These are phyloP conservation scores for Metarhizium album DNA, from an alignment of 2,329 filamentous ascomycete species.

Conservation along the genomic window DNA sequence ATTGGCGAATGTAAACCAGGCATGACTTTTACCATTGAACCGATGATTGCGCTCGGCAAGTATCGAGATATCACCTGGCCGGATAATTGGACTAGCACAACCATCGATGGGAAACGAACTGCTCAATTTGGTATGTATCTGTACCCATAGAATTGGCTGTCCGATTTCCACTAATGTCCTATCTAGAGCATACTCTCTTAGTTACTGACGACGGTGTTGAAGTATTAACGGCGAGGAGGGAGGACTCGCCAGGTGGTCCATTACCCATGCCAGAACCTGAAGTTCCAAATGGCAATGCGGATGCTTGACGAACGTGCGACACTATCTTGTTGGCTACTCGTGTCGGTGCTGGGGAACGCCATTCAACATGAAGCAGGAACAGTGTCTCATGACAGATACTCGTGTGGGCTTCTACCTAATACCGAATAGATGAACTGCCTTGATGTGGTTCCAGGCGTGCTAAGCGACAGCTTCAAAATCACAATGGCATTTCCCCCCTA, in stretches of 20 bases:
- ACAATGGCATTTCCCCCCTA: too few species aligned
- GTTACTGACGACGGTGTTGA: conserved; percentile 78
- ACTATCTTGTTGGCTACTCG: background rate
- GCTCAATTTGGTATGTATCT: conserved; percentile 73
- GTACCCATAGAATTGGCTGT: background rate
- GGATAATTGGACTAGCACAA: conserved; percentile 96
- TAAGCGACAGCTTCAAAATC: too few species aligned
- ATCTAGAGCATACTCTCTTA: conserved; percentile 64
- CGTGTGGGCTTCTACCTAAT: background rate
- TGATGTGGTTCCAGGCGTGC: too few species aligned
- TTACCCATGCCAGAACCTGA: conserved; percentile 41
- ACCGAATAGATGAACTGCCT: background rate
- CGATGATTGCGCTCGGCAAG: conserved; percentile 90
- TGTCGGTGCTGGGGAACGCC: background rate
- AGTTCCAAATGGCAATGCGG: conserved; percentile 7
- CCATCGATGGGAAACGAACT: conserved; percentile 76
- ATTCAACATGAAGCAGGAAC: background rate
- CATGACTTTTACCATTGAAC: conserved; percentile 98
- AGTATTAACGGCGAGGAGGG: conserved; percentile 62
- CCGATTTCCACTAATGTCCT: background rate
- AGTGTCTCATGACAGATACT: background rate
- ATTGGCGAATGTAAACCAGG: conserved; percentile 88
- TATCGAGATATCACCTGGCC: conserved; percentile 95
- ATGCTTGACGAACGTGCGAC: background rate
- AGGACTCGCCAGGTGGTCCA: conserved; percentile 66